phyloP scores from a whole-genome alignment of 2,329 filamentous ascomycete species.

The Plenodomus lindquistii region DNA sequence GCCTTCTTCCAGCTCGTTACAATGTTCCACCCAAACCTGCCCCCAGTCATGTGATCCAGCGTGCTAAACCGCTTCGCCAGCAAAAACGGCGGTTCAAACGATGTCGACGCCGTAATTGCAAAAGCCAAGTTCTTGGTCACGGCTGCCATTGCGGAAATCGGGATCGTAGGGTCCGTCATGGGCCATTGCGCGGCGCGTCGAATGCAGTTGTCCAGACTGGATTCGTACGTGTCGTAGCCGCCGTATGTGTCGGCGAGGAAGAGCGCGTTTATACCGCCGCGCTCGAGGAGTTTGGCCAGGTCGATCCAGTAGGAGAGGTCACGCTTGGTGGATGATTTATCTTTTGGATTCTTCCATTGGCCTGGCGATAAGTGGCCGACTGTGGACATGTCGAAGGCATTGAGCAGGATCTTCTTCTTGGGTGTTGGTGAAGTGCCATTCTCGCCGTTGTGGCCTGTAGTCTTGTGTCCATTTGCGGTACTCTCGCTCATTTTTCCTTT shows the following conservation, averaged over 20 bases:
- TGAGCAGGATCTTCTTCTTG: conserved; percentile 63
- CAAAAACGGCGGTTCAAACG: conserved; percentile 65
- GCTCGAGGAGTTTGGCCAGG: conserved; percentile 64
- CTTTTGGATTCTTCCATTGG: conserved; percentile 69
- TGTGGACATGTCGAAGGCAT: conserved; percentile 69
- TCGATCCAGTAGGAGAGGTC: conserved; percentile 67
- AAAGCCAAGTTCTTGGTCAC: conserved; percentile 67
- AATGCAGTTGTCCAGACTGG: conserved; percentile 63
- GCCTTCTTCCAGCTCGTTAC: conserved; percentile 67
- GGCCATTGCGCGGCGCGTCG: conserved; percentile 67
- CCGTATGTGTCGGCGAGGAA: conserved; percentile 70
- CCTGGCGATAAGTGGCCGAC: conserved; percentile 67
- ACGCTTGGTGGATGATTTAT: conserved; percentile 64
- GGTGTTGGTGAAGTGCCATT: neutral
- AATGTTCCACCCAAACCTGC: conserved; percentile 68
- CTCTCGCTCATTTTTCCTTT: conserved; percentile 20
- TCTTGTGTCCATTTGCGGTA: conserved; percentile 7
- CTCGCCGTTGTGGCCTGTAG: conserved; percentile 1
- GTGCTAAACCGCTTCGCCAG: conserved; percentile 66
- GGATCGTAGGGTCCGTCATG: conserved; percentile 65
- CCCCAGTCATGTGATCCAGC: conserved; percentile 64
- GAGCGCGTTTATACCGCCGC: conserved; percentile 65
- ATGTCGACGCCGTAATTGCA: conserved; percentile 65
- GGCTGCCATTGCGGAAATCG: conserved; percentile 65
- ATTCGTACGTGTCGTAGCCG: conserved; percentile 65